Base-by-base conservation (phyloP, 495 filamentous ascomycete species). In the Mycothermus thermophilus region DNA sequence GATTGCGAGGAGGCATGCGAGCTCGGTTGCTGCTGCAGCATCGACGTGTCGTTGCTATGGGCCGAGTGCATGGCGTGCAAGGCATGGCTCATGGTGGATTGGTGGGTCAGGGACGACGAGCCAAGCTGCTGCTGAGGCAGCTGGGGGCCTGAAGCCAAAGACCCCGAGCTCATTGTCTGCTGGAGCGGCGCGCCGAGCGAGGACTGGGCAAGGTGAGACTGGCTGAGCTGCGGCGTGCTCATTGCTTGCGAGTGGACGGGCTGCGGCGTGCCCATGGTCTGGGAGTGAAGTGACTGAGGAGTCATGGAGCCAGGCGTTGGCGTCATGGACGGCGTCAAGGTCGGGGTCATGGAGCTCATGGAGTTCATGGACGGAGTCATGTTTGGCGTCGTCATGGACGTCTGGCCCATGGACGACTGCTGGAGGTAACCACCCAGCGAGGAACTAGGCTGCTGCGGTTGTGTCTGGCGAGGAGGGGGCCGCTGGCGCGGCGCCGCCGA, bases 381-480 rank as follows among this genome's bases (percentile, higher is more conserved):
- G 44, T 27, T 20, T 24, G 49, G 46, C 13, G 40, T 37, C 7
- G 13, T 23, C 29, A 41, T 33, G 13, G 41, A 29, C 35, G 50
- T 47, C 21, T 47, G 41, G 30, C n/a, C 28, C 34, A 42, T 34
- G 13, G n/a, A n/a, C 19, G 44, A 48, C 32, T 59, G 59, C 38
- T 60, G 53, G 14, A 53, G 46, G 33, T 63, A 57, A 15, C 27
- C 42, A 15, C 46, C 37, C n/a, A 44, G 32, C 14, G 42, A 44
- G 12, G n/a, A n/a, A n/a, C n/a, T n/a, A n/a, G 31, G 27, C 4
- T 43, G 31, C 27, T 49, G 48, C 13, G 44, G 52, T 30, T 51
- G 55, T 46, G 50, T 50, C 44, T 52, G 51, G 12, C 49, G 46
- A 31, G 59, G 33, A 28, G 58, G 31, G n/a, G 58, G 47, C 40